Evolutionary conservation across 2,329 filamentous ascomycete genomes (phyloP).

Genomic region (Arachnomyces sp.): DNA sequence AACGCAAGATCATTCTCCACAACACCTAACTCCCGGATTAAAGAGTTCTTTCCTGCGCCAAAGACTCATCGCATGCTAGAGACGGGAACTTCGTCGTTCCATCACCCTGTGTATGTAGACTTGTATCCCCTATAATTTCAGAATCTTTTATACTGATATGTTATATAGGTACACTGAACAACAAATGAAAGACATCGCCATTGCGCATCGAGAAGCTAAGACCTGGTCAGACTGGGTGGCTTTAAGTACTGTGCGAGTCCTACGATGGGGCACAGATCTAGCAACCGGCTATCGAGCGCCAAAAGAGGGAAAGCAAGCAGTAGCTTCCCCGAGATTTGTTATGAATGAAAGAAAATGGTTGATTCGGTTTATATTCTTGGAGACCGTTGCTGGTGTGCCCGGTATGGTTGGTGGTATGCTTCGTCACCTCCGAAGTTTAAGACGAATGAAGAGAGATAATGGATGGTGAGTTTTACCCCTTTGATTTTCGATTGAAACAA

Average conservation of each 20-base stretch:
- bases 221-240: conserved; percentile 71
- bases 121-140: conserved; percentile 12
- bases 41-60: conserved; percentile 50
- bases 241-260: conserved; percentile 63
- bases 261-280: conserved; percentile 72
- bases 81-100: conserved; percentile 56
- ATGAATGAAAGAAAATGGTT: conserved; percentile 87
- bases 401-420: conserved; percentile 97
- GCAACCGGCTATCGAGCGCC: conserved; percentile 74
- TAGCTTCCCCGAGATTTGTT: conserved; percentile 50
- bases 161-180: conserved; percentile 56
- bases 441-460: conserved; percentile 42
- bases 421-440: conserved; percentile 63
- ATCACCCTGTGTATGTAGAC: conserved; percentile 48
- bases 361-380: conserved; percentile 82
- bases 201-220: conserved; percentile 67
- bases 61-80: conserved; percentile 53
- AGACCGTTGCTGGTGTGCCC: conserved; percentile 88
- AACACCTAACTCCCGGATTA: conserved; percentile 27
- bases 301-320: conserved; percentile 35
- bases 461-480: conserved; percentile 52
- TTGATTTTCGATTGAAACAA: background rate
- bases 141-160: background rate
- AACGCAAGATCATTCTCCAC: conserved; percentile 30
- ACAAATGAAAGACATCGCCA: conserved; percentile 65